Conservation (phyloP, 306 rosid genomes). For the Comarum palustre region DNA sequence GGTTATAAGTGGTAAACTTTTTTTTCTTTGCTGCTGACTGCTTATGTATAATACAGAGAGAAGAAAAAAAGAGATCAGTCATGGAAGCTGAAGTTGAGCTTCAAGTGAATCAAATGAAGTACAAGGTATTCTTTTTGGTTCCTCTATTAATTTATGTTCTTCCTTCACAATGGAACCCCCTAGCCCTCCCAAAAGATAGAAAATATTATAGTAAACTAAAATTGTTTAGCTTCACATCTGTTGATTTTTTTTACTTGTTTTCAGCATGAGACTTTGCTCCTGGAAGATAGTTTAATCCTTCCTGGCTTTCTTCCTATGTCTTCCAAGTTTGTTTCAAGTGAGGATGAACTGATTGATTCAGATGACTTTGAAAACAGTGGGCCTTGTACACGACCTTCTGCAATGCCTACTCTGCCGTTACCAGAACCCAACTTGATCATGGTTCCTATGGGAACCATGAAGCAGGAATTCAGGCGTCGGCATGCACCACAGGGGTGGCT, state of each 20-base stretch:
- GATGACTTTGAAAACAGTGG: constrained; percentile 69
- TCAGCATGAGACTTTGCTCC: constrained; percentile 54
- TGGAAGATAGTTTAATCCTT: constrained; percentile 57
- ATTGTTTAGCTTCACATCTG: background rate
- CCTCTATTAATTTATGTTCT: background rate
- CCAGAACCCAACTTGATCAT: constrained; percentile 46
- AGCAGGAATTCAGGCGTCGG: constrained; percentile 72
- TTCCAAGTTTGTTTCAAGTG: constrained; percentile 46
- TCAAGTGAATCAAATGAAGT: constrained; percentile 92
- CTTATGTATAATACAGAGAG: constrained; percentile 55
- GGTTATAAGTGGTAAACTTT: background rate
- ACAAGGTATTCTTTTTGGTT: constrained; percentile 51
- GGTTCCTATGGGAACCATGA: constrained; percentile 53
- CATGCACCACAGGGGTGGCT: constrained; percentile 83
- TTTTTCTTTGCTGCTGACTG: constrained; percentile 10
- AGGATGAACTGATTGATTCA: constrained; percentile 80
- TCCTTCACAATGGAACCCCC: background rate
- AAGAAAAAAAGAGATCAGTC: constrained; percentile 82
- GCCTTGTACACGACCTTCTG: constrained; percentile 49
- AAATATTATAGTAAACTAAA: background rate
- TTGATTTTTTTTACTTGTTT: constrained; percentile 1
- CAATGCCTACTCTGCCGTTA: constrained; percentile 40
- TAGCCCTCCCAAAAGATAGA: background rate
- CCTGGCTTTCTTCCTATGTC: constrained; percentile 45
- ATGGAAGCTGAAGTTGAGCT: constrained; percentile 90